phyloP scores from a whole-genome alignment of 257 asterid species.

The Lycium barbarum region DNA sequence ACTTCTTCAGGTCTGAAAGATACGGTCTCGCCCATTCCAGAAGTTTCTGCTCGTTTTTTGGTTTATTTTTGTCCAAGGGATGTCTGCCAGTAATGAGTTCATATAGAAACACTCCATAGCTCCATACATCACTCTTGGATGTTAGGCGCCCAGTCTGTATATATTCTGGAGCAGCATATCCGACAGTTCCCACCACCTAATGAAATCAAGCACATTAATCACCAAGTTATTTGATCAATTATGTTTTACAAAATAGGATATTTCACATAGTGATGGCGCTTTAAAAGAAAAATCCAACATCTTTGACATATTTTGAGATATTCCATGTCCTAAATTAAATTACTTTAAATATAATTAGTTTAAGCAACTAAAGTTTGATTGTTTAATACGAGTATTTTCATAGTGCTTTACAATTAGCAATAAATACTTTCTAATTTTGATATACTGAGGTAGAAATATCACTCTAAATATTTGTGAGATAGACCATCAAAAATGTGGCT shows the following conservation, averaged over 20 bases:
- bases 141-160: conserved; percentile 91
- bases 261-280: not conserved
- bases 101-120: conserved; percentile 89
- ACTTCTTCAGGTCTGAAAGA: conserved; percentile 72
- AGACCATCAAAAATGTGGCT: not conserved
- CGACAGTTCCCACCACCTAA: conserved; percentile 93
- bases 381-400: not conserved
- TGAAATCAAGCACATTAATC: not conserved
- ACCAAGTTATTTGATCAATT: not conserved
- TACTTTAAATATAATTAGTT: not conserved
- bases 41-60: conserved; percentile 83
- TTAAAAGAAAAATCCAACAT: not conserved
- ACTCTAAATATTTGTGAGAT: not conserved
- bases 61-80: conserved; percentile 78
- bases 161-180: conserved; percentile 97
- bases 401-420: not conserved
- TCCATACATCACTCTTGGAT: conserved; percentile 90
- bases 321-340: not conserved
- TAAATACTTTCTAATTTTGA: too few species aligned
- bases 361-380: not conserved
- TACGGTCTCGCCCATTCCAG: conserved; percentile 85
- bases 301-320: too few species aligned
- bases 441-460: too few species aligned
- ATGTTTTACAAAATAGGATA: not conserved
- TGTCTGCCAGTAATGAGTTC: conserved; percentile 94